Evolutionary conservation across 345 rosid species (phyloP), one percentile per base, ranked within the genome.

Genomic region (Aethionema arabicum): DNA sequence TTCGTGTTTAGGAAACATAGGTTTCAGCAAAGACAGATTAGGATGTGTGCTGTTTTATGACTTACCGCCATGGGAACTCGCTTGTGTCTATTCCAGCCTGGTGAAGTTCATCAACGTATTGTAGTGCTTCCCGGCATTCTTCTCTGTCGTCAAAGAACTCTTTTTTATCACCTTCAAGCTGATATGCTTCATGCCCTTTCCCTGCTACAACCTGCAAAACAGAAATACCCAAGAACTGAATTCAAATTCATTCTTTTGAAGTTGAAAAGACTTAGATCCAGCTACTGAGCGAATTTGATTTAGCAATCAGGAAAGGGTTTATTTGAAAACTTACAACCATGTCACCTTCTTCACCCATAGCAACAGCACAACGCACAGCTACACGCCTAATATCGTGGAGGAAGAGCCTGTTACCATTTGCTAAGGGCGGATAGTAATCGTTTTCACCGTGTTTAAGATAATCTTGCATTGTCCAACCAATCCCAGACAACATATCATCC

Each of bases 301-400:
- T 62, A 16, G 58, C 32, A 46, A 2, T 32, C 10, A 21, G 1
- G 13, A 45, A 10, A 33, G 57, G 45, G 56, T 30, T 64, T 44
- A 3, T 53, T 37, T 16, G 55, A 67, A 63, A 55, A 84, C 98
- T 90, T 88, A 92, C 98, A 74, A 90, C 91, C 84, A 90, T 69
- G 57, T 90, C 97, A 5, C 97, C 97, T 82, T 93, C 97, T 84
- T 93, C 99, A 13, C 97, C 99, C 99, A 87, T 87, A 53, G 96
- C 96, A 68, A 87, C 96, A 45, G 96, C 99, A 71, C 88, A 83
- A 38, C 96, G 88, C 14, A 93, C 90, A 65, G 99, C 99, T 72
- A 89, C 95, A 56, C 84, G 83, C 69, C 99, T 87, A 41, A 85
- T 62, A 76, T 85, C 99, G 42, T 93, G 96, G 63, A 93, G 83